Conservation (phyloP, 805 yeast species). For the Yarrowia alimentaria region DNA sequence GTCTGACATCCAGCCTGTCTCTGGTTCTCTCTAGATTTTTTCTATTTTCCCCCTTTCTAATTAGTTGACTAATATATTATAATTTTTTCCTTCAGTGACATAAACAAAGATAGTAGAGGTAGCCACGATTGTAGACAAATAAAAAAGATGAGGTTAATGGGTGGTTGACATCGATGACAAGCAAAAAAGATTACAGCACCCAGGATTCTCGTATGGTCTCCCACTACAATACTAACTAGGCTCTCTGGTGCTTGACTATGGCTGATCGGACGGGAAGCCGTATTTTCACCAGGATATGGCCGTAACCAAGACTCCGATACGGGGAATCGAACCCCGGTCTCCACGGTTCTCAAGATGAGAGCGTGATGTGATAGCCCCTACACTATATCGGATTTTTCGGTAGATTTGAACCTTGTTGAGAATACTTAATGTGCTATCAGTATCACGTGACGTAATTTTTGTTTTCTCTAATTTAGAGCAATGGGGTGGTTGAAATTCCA, state of each 20-base stretch:
- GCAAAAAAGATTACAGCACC: constrained; percentile 21
- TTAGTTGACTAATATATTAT: background rate
- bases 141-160: too few relatives aligned
- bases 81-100: too few relatives aligned
- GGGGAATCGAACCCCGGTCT: constrained; percentile 28
- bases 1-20: constrained; percentile 35
- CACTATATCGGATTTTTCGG: constrained; percentile 24
- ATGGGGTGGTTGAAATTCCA: too few relatives aligned
- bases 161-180: too few relatives aligned
- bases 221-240: constrained; percentile 27
- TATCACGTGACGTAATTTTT: too few relatives aligned
- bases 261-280: constrained; percentile 27
- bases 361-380: constrained; percentile 28
- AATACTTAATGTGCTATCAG: too few relatives aligned
- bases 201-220: constrained; percentile 27
- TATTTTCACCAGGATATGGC: constrained; percentile 26
- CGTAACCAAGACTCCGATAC: constrained; percentile 26
- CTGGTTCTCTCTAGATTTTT: constrained; percentile 25
- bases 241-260: constrained; percentile 27
- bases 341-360: constrained; percentile 25
- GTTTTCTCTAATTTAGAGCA: too few relatives aligned
- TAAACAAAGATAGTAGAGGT: too few relatives aligned
- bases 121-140: too few relatives aligned
- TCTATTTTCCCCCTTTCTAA: too few relatives aligned
- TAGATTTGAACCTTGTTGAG: too few relatives aligned